Evolutionary conservation across 192 early-diverging fungal species (phyloP).

Genomic region (Gonapodya sp.): DNA sequence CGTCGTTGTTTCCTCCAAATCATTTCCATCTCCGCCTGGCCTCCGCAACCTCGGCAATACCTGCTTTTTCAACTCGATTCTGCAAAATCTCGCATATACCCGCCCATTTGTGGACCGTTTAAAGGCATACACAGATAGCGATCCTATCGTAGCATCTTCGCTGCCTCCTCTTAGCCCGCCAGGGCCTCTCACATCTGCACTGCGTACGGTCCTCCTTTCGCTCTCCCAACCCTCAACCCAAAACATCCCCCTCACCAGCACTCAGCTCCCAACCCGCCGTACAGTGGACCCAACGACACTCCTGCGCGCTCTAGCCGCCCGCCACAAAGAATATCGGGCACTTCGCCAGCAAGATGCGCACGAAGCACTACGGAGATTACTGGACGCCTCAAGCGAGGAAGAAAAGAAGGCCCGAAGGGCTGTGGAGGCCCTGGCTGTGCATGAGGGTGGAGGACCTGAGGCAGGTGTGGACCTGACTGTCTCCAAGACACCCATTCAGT

Average conservation of each 20-base stretch:
- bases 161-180: background rate
- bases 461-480: conserved; percentile 27
- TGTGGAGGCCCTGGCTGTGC: background rate
- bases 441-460: conserved; percentile 6
- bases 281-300: background rate
- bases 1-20: background rate
- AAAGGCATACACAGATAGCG: background rate
- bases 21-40: background rate
- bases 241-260: background rate
- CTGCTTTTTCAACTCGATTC: conserved; percentile 70
- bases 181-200: background rate
- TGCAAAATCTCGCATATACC: conserved; percentile 31
- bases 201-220: background rate
- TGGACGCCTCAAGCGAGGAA: background rate
- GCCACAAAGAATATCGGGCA: background rate
- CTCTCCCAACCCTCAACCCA: background rate
- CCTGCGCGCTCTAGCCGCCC: background rate
- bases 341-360: conserved; percentile 7
- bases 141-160: background rate
- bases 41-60: conserved; percentile 25
- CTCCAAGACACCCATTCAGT: too few relatives aligned
- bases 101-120: background rate
- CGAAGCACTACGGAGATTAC: background rate
- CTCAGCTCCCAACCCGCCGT: background rate
- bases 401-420: background rate